Evolutionary conservation across 805 yeast species (phyloP), one percentile per base, ranked within the genome.

Genomic region (Candida maesae): DNA sequence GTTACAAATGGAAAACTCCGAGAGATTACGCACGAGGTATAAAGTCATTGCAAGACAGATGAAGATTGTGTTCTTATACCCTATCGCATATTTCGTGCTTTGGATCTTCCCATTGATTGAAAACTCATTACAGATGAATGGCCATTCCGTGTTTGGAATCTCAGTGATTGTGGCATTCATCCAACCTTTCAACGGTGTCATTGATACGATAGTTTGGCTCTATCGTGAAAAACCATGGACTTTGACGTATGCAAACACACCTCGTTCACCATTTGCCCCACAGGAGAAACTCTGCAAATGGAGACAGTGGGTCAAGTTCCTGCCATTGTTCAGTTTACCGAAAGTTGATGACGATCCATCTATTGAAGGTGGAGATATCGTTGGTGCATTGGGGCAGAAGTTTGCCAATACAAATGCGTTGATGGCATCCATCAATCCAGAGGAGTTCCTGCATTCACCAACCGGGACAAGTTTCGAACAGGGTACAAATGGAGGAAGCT

Each of bases 181-280:
- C 68, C 89, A 84, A 60, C 90, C 95, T 2, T 72, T 85, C 52
- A 83, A 83, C 60, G 89, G 95, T 35, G 68, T 80, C 20, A 79
- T 89, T 19, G 95, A 89, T 55, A 70, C 89, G 0, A 43, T 76
- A 14, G 95, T 88, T 10, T 89, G 86, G 57, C 64, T 84, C 26
- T 74, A 79, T 47, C 69, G 95, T 41, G 97, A 89, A 57, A 72
- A 68, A 44, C 95, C 95, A 1, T 87, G 95, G 95, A 67, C 67
- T 35, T 65, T 71, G 43, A 64, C 72, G 1, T 67, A 41, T 13
- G 12, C 37, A 4, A 41, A 49, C 10, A 56, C 64, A 1, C 65
- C 60, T 12, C 39, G 46, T 13, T 45, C 50, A 11, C 52, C 52
- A 10, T 39, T 46, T 19, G 34, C 46, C 33, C 46, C 61, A 16